These are phyloP conservation scores for Marchantia paleacea DNA, from an alignment of 225 moss, liverwort and hornwort species.

Conservation along the genomic window DNA sequence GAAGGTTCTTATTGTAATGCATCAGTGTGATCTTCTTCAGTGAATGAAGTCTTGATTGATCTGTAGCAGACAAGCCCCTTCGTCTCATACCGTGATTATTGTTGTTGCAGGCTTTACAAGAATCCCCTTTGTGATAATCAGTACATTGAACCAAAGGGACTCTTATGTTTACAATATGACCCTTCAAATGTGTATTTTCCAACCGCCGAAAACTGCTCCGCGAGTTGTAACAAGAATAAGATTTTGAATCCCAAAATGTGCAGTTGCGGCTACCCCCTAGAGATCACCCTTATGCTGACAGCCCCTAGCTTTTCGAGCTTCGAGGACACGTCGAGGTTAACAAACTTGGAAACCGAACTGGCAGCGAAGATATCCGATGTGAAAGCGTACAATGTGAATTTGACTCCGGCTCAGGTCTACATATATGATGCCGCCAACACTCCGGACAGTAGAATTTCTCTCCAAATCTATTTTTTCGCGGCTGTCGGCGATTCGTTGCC, in stretches of 20 bases:
- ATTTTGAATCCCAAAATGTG: conserved; percentile 29
- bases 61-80: background rate
- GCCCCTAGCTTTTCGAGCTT: conserved; percentile 53
- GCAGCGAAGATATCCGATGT: background rate
- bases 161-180: background rate
- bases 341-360: conserved; percentile 12
- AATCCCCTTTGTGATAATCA: conserved; percentile 39
- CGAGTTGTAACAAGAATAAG: background rate
- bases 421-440: background rate
- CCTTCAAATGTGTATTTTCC: background rate
- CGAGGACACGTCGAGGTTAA: background rate
- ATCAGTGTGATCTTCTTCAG: background rate
- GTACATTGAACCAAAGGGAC: background rate
- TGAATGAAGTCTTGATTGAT: background rate
- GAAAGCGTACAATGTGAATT: background rate
- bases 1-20: background rate
- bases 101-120: conserved; percentile 35
- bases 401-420: conserved; percentile 1
- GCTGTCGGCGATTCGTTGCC: background rate
- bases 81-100: background rate
- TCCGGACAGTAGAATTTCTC: background rate
- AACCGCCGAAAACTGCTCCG: background rate
- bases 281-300: conserved; percentile 41
- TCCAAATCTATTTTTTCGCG: conserved; percentile 24
- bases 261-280: conserved; percentile 50